phyloP scores from a whole-genome alignment of 164 flowering plant genomes.

The Platanus orientalis region DNA sequence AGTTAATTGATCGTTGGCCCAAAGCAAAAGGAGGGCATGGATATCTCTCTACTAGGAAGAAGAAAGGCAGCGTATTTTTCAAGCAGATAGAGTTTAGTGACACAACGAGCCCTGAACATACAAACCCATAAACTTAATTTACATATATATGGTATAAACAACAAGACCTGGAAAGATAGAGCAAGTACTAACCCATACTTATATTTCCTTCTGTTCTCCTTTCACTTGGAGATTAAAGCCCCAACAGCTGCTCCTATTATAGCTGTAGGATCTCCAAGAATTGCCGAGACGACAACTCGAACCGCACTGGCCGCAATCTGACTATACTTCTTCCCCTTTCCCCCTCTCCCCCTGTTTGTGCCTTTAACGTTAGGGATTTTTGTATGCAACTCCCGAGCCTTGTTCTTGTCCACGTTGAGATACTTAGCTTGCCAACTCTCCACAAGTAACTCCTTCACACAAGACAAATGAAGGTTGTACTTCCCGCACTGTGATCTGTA shows the following conservation, averaged over 20 bases:
- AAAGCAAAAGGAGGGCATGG: too few relatives aligned
- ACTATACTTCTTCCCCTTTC: slow-evolving; percentile 37
- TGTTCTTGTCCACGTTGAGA: slow-evolving; percentile 40
- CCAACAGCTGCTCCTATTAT: slow-evolving; percentile 31
- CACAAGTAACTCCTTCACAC: slow-evolving; percentile 52
- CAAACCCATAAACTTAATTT: too few relatives aligned
- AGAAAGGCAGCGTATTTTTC: too few relatives aligned
- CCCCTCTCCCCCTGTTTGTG: slow-evolving; percentile 14
- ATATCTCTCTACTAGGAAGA: too few relatives aligned
- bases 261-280: slow-evolving; percentile 40
- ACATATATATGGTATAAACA: too few relatives aligned
- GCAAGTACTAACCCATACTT: too few relatives aligned
- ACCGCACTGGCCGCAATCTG: slow-evolving; percentile 51
- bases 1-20: too few relatives aligned
- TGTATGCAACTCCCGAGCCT: slow-evolving; percentile 37
- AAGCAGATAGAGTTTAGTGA: too few relatives aligned
- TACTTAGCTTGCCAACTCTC: slow-evolving; percentile 62
- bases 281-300: slow-evolving; percentile 37
- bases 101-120: too few relatives aligned
- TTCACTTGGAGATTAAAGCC: slow-evolving; percentile 25
- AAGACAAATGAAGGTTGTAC: slow-evolving; percentile 57
- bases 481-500: slow-evolving; percentile 44
- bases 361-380: slow-evolving; percentile 42
- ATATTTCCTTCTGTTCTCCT: too few relatives aligned
- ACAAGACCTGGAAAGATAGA: too few relatives aligned